Conservation (phyloP, 768 basidiomycete species). For the Kwoniella bestiolae region DNA sequence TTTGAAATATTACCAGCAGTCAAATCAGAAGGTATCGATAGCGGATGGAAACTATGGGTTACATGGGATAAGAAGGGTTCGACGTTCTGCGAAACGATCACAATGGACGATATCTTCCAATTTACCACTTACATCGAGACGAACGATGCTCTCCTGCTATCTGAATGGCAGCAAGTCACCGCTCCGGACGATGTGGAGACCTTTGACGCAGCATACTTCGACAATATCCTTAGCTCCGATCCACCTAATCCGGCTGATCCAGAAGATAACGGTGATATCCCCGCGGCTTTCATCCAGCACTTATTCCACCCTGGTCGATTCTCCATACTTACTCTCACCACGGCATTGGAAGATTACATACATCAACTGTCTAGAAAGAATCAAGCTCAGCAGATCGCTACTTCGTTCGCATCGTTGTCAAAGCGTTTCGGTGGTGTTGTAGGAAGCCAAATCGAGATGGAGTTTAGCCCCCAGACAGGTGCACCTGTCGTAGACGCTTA, state of each 20-base stretch:
- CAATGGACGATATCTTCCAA: constrained; percentile 62
- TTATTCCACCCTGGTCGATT: constrained; percentile 87
- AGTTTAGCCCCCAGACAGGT: constrained; percentile 76
- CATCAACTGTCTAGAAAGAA: constrained; percentile 63
- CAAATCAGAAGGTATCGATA: constrained; percentile 19
- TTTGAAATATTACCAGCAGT: constrained; percentile 41
- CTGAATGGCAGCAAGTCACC: constrained; percentile 45
- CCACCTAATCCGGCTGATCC: constrained; percentile 55
- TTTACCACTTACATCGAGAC: constrained; percentile 63
- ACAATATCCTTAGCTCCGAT: constrained; percentile 69
- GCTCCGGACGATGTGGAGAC: constrained; percentile 22
- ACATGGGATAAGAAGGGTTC: constrained; percentile 49
- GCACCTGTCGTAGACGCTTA: constrained; percentile 76
- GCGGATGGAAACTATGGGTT: constrained; percentile 45
- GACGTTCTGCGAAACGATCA: constrained; percentile 28
- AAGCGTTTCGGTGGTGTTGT: constrained; percentile 83
- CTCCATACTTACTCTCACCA: constrained; percentile 77
- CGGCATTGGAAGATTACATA: constrained; percentile 81
- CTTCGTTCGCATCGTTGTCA: constrained; percentile 66
- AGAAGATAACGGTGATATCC: constrained; percentile 60
- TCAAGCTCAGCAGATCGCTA: constrained; percentile 61
- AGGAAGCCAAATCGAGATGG: constrained; percentile 78
- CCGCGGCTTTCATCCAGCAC: constrained; percentile 78
- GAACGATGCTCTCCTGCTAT: constrained; percentile 23
- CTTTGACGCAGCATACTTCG: constrained; percentile 71